A percentile compares a stretch with the other conserved stretches of the same genome.
Conservation (phyloP, 192 early-diverging fungal species). For the Diversispora eburnea region DNA sequence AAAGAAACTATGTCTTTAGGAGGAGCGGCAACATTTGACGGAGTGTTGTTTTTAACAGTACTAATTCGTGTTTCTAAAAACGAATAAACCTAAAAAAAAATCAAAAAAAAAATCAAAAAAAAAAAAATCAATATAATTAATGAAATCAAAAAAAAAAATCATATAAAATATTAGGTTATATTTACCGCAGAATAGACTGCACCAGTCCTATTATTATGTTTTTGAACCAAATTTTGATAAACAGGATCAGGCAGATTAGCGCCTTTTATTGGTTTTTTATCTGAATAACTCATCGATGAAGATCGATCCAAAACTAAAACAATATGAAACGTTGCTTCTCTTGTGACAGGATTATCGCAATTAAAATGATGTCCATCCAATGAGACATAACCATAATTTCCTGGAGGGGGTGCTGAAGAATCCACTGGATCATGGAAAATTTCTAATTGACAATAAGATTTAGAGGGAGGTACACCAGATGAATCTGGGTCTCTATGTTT, state of each 20-base stretch:
- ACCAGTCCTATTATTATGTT: conserved; percentile 28
- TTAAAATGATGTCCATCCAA: conserved; percentile 29
- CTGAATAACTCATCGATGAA: conserved; percentile 20
- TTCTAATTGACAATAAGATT: conserved; percentile 14
- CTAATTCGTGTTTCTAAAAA: conserved; percentile 21
- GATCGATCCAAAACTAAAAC: conserved; percentile 30
- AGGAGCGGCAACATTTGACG: background rate
- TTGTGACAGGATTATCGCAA: conserved; percentile 16
- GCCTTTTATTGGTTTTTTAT: conserved; percentile 15
- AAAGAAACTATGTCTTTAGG: conserved; percentile 22
- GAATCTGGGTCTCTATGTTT: background rate
- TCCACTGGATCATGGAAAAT: conserved; percentile 18
- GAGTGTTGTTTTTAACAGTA: background rate
- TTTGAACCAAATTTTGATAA: background rate
- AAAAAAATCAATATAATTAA: background rate
- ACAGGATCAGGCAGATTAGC: background rate
- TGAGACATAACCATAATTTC: conserved; percentile 22
- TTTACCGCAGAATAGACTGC: conserved; percentile 25
- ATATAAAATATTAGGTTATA: background rate
- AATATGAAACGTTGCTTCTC: conserved; percentile 20
- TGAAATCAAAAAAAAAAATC: background rate
- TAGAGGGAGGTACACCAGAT: background rate
- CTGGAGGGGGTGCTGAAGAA: background rate
- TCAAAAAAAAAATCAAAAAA: too few relatives aligned
- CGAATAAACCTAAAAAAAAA: conserved; percentile 5